Conservation (phyloP, 306 rosid genomes). For the Rubus parviflorus region DNA sequence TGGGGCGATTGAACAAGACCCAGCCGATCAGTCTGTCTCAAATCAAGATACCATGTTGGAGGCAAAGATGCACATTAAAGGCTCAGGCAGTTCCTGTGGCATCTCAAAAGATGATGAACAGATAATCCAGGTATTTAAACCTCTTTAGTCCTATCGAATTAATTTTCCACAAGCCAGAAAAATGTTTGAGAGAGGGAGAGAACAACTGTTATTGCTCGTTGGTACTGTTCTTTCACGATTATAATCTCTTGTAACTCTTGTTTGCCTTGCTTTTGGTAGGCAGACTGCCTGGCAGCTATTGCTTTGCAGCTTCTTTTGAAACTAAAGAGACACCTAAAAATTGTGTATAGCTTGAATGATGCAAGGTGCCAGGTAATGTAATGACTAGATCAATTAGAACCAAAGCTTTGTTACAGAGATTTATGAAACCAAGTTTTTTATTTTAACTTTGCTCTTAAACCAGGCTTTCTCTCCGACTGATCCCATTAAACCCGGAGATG, state of each 20-base stretch:
- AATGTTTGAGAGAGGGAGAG: neutral
- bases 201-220: neutral
- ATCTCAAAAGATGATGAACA: slow-evolving; percentile 65
- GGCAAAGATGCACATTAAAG: slow-evolving; percentile 33
- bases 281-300: slow-evolving; percentile 71
- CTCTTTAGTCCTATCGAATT: neutral
- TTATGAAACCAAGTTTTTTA: neutral
- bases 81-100: slow-evolving; percentile 37
- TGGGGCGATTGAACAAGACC: slow-evolving; percentile 52
- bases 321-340: slow-evolving; percentile 92
- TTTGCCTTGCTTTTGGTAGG: slow-evolving; percentile 46
- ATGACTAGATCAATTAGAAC: slow-evolving; percentile 9
- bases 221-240: neutral
- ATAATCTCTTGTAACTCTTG: neutral
- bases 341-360: slow-evolving; percentile 75
- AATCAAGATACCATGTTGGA: slow-evolving; percentile 36
- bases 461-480: slow-evolving; percentile 91
- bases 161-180: neutral
- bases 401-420: slow-evolving; percentile 5
- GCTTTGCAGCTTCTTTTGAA: slow-evolving; percentile 93
- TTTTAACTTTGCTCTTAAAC: slow-evolving; percentile 16
- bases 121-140: slow-evolving; percentile 71
- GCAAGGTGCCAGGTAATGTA: slow-evolving; percentile 82
- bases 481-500: slow-evolving; percentile 82
- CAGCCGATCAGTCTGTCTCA: slow-evolving; percentile 39